These are phyloP conservation scores for Verticillium dahliae DNA, from an alignment of 2,329 filamentous ascomycete genomes.

Conservation along the genomic window DNA sequence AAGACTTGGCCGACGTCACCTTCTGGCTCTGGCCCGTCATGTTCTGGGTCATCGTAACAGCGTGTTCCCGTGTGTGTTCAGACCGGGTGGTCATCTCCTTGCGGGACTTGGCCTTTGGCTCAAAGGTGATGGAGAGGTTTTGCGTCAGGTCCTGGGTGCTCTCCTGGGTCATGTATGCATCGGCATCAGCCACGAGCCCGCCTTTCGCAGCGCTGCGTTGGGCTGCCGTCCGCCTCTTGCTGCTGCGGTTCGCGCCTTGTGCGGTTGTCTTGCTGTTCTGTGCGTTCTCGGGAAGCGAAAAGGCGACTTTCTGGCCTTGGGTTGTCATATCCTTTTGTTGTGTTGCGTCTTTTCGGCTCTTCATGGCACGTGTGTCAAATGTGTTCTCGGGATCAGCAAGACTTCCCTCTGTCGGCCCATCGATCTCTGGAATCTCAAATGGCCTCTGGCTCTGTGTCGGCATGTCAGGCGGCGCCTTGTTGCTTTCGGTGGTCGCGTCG, in stretches of 20 bases:
- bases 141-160: slow-evolving; percentile 15
- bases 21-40: slow-evolving; percentile 13
- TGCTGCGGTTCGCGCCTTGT: slow-evolving; percentile 32
- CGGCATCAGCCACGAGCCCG: slow-evolving; percentile 3
- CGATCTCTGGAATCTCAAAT: slow-evolving; percentile 19
- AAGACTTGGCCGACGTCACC: slow-evolving; percentile 5
- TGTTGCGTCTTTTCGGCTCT: not conserved
- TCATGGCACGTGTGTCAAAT: slow-evolving; percentile 10
- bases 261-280: slow-evolving; percentile 15
- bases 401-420: slow-evolving; percentile 18
- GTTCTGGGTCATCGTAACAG: slow-evolving; percentile 11
- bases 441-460: slow-evolving; percentile 23
- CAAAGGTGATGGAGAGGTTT: slow-evolving; percentile 15
- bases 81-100: slow-evolving; percentile 4
- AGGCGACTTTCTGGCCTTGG: slow-evolving; percentile 31
- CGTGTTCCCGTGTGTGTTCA: slow-evolving; percentile 4
- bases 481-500: slow-evolving; percentile 6
- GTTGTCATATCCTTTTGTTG: slow-evolving; percentile 2
- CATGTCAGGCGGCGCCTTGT: slow-evolving; percentile 17
- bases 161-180: slow-evolving; percentile 13
- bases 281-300: slow-evolving; percentile 31
- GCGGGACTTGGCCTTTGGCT: slow-evolving; percentile 11
- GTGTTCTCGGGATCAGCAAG: slow-evolving; percentile 9
- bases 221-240: slow-evolving; percentile 28
- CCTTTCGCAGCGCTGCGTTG: slow-evolving; percentile 11